Evolutionary conservation across 306 rosid species (phyloP), one percentile per base, ranked within the genome.

Genomic region (Cicer yamashitae): DNA sequence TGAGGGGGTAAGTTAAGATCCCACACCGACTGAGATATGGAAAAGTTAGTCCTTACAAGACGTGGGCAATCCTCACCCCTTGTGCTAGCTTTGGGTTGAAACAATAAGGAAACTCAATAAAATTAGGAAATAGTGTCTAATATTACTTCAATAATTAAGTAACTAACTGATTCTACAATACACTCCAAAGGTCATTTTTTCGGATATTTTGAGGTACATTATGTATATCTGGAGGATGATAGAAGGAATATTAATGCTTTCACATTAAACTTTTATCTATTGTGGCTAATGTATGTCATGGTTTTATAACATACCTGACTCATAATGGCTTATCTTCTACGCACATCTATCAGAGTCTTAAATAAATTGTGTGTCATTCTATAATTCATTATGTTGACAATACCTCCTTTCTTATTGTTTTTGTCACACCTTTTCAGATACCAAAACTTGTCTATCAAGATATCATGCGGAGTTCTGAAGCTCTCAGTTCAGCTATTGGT

Each of bases 371-470:
- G 20, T 68, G 10, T 61, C 30, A 46, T 4, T 0, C 52, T 30
- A 60, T 44, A 47, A 41, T 66, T 50, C 63, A 18, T 66, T 20
- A 22, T 51, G 79, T 50, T 60, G 43, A 38, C 66, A 50, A 12
- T 67, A 67, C 51, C 48, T 53, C 58, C 22, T 20, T 20, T 20
- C 69, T 76, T 77, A 39, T 13, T 65, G 57, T 53, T 70, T 44
- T 39, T 81, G 8, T 25, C 44, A 39, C 47, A 4, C 14, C 43
- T 14, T 78, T 61, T 34, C 86, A 94, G 99, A 79, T 94, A 66
- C 99, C 99, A 7, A 94, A 89, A 82, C 91, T 92, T 60, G 87
- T 94, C 61, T 84, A 86, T 82, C 81, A 38, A 82, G 99, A 89
- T 44, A 60, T 87, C 81, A 75, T 86, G 67, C 90, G 51, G 37